Conservation (phyloP, 2,329 filamentous ascomycete genomes). For the Microascus cirrosus region DNA sequence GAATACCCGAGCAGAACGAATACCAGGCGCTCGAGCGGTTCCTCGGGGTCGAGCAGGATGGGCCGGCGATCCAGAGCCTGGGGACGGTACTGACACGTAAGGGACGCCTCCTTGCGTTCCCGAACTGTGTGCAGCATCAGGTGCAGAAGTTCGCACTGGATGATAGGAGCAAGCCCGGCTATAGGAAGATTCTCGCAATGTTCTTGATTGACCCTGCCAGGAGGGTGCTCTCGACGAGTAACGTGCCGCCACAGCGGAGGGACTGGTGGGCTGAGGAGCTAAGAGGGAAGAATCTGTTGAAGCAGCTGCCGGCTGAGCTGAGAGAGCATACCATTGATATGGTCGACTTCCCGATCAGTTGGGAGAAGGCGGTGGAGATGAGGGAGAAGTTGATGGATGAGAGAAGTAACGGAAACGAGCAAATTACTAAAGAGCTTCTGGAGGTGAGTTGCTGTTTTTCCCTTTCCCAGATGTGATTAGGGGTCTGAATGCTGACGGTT, state of each 20-base stretch:
- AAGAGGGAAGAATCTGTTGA: conserved; percentile 21
- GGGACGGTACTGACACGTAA: conserved; percentile 28
- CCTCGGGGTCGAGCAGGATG: conserved; percentile 19
- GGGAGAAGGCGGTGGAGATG: conserved; percentile 24
- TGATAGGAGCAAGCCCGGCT: conserved; percentile 38
- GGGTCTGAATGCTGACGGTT: background rate
- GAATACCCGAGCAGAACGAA: conserved; percentile 20
- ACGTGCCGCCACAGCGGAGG: conserved; percentile 25
- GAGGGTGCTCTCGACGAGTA: conserved; percentile 32
- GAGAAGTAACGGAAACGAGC: background rate
- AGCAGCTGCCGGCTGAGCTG: conserved; percentile 16
- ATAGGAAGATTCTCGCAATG: conserved; percentile 44
- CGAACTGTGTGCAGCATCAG: conserved; percentile 32
- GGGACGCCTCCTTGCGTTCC: conserved; percentile 33
- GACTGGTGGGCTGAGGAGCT: conserved; percentile 30
- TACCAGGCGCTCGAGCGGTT: conserved; percentile 18
- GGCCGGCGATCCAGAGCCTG: conserved; percentile 17
- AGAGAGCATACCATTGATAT: conserved; percentile 15
- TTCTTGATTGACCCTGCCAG: conserved; percentile 46
- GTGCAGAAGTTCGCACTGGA: conserved; percentile 36
- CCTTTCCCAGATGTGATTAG: background rate
- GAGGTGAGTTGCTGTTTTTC: background rate
- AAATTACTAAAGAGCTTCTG: background rate
- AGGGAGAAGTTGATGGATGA: conserved; percentile 27
- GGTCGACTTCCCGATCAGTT: conserved; percentile 11